Evolutionary conservation across 1,284 basidiomycete species (phyloP), one percentile per base, ranked within the genome.

Genomic region (Coniferiporia sulphurascens): DNA sequence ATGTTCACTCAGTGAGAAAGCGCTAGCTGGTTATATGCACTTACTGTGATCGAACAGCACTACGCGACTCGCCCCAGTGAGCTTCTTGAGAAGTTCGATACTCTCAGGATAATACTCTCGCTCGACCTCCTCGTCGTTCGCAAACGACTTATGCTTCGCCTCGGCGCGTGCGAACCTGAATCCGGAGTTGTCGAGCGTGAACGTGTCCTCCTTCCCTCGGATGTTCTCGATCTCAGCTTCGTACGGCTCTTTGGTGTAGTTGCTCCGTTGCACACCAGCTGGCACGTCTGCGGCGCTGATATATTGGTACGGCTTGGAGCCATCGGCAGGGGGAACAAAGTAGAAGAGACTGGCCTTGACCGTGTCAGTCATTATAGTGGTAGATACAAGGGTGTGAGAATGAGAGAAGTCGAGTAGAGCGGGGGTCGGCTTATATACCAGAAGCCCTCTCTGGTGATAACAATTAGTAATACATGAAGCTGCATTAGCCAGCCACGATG

Each of bases 1-100:
- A n/a, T 27, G 27, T 5, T 45, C 41, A n/a, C 34, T 22, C 19
- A 50, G 49, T 19, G 41, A 15, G 27, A 38, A 10, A 34, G 19
- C 36, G 9, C 19, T 4, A 32, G 9, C 32, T 1, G 15, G 12
- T 4, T 4, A 21, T 6, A 4, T 51, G 21, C n/a, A 74, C 82
- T 66, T 61, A 84, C 83, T 86, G 69, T 86, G 84, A 66, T 86
- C 84, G 63, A 86, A 86, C 21, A 84, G 58, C 10, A 84, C 80
- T 12, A 82, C 79, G 34, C 76, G 73, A 57, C 73, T 81, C 0
- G 84, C 85, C 1, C 85, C 85, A 0, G 83, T 85, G 8, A 83
- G 62, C 63, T 79, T 69, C 73, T 86, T 87, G 55, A 86, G 72
- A 46, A 86, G 71, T 66, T 79, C 78, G 41, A 76, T 74, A 62